Evolutionary conservation across 306 rosid species (phyloP).

Genomic region (Vigna nakashimae): DNA sequence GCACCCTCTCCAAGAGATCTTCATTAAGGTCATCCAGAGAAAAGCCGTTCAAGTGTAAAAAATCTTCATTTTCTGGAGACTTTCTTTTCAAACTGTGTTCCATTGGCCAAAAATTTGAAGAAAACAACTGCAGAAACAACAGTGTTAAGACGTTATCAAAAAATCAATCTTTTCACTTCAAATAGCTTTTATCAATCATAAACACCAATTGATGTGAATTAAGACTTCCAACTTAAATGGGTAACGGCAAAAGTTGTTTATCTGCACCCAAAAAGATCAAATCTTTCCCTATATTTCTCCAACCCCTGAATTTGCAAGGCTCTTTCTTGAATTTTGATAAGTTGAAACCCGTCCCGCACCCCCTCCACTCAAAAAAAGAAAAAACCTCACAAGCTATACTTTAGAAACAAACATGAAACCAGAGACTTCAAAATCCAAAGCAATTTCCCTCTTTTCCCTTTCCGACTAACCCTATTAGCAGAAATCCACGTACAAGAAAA

Average conservation of each 20-base stretch:
- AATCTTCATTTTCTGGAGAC: constrained; percentile 51
- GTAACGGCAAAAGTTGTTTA: neutral
- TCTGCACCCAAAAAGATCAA: constrained; percentile 34
- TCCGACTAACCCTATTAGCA: constrained; percentile 1
- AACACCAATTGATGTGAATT: constrained; percentile 7
- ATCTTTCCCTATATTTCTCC: constrained; percentile 5
- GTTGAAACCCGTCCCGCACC: neutral
- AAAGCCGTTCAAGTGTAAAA: constrained; percentile 41
- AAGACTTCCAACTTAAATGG: constrained; percentile 22
- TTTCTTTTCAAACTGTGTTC: constrained; percentile 76
- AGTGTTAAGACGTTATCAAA: constrained; percentile 21
- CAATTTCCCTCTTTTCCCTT: neutral
- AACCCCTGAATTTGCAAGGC: constrained; percentile 22
- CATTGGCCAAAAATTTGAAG: constrained; percentile 51
- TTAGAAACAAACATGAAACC: constrained; percentile 21
- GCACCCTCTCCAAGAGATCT: constrained; percentile 85
- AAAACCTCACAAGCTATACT: constrained; percentile 12
- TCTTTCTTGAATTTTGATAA: constrained; percentile 20
- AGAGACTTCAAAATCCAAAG: constrained; percentile 30
- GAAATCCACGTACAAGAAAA: constrained; percentile 24
- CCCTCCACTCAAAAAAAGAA: neutral
- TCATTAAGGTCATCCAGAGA: constrained; percentile 83
- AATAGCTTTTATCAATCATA: neutral
- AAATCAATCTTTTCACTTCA: neutral
- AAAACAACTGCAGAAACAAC: constrained; percentile 54